Evolutionary conservation across 1,139 yeast species (phyloP), one percentile per base, ranked within the genome.

Genomic region (Geotrichum klebahnii): DNA sequence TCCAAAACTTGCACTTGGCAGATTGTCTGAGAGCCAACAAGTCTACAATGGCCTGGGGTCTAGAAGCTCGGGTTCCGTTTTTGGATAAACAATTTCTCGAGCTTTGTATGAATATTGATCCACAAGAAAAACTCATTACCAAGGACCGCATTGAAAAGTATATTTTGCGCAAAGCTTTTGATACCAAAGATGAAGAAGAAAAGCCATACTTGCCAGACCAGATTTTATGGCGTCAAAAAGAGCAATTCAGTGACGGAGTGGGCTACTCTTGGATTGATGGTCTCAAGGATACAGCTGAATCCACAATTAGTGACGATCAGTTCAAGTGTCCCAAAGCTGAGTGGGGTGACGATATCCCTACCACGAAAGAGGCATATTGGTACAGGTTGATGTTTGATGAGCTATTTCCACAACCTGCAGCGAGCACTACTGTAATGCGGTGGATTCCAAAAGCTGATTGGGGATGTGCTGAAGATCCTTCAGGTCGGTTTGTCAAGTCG

Each of bases 381-480:
- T 92, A 92, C 80, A 82, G 99, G 78, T 78, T 84, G 67, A 86
- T 89, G 79, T 92, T 92, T 67, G 98, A 94, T 70, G 94, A 86
- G 63, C 73, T 88, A 63, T 92, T 89, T 83, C 83, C 88, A 53
- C 81, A 84, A 62, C 78, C 81, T 69, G 92, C 96, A 61, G 98
- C 96, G 61, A 97, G 97, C 56, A 74, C 82, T 44, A 92, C 98
- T 20, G 98, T 92, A 55, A 89, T 87, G 96, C 84, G 98, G 79
- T 92, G 99, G 99, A 75, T 92, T 71, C 99, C 99, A 68, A 92
- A 94, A 79, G 97, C 97, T 58, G 98, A 92, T 72, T 92, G 99
- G 99, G 98, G 98, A 57, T 92, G 98, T 74, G 90, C 90, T 66
- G 95, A 84, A 61, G 99, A 92, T 72, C 98, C 99, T 50, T 85